These are phyloP conservation scores for Hypomontagnella submonticulosa DNA, from an alignment of 495 filamentous ascomycete species.

Conservation along the genomic window DNA sequence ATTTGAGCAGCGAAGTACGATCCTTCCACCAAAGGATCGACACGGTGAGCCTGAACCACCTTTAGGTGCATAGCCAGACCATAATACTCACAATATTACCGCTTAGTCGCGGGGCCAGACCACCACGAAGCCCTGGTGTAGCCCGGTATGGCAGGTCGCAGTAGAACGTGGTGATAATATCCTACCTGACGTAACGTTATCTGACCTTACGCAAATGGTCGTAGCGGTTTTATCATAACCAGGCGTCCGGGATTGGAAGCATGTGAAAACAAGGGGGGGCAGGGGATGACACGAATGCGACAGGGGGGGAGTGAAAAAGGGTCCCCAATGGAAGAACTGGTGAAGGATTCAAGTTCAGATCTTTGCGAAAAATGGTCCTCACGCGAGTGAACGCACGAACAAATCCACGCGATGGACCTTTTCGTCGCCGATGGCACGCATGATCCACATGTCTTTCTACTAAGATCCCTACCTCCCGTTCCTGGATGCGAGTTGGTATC, in stretches of 20 bases:
- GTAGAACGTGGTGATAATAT: background rate
- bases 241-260: constrained; percentile 6
- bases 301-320: background rate
- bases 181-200: constrained; percentile 15
- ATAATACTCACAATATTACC: background rate
- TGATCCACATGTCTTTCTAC: background rate
- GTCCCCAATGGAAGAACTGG: too few species aligned
- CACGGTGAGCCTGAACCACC: constrained; percentile 4
- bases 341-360: constrained; percentile 16
- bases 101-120: background rate
- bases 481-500: background rate
- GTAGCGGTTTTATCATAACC: background rate
- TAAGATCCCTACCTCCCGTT: constrained; percentile 6
- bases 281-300: background rate
- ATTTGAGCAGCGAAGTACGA: background rate
- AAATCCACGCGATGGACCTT: background rate
- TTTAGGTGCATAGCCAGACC: constrained; percentile 1
- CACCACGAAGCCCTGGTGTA: background rate
- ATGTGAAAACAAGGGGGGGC: constrained; percentile 8
- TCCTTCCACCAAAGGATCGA: background rate
- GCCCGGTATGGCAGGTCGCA: constrained; percentile 16
- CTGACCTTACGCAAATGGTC: constrained; percentile 20
- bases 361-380: background rate
- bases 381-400: background rate
- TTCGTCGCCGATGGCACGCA: background rate